phyloP scores from a whole-genome alignment of 306 rosid genomes.

The Begonia masoniana region DNA sequence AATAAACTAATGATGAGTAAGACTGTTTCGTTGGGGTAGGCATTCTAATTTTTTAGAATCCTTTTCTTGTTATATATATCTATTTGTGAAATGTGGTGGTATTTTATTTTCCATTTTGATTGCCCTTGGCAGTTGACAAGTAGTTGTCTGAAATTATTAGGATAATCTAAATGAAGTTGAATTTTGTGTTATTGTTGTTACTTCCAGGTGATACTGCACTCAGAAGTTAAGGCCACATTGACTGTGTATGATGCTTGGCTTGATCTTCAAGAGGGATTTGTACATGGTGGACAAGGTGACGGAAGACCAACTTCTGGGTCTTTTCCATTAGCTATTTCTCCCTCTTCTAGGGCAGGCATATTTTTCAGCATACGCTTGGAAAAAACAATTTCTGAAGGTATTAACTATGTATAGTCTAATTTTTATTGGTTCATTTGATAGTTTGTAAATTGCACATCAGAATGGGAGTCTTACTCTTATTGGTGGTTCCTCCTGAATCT shows the following conservation, averaged over 20 bases:
- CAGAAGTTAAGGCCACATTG: conserved; percentile 85
- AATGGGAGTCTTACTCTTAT: no score
- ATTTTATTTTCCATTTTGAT: neutral
- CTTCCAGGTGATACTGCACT: conserved; percentile 77
- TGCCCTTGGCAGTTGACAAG: neutral
- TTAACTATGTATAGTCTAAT: conserved; percentile 4
- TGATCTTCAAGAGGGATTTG: conserved; percentile 96
- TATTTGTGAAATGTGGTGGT: no score
- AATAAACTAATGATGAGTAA: neutral
- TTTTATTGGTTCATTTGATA: no score
- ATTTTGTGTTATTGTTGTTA: conserved; percentile 17
- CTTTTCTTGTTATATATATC: no score
- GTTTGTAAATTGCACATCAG: no score
- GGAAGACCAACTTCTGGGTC: conserved; percentile 63
- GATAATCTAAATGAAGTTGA: conserved; percentile 10
- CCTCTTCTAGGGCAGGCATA: conserved; percentile 78
- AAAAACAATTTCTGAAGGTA: conserved; percentile 60
- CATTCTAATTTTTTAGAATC: no score
- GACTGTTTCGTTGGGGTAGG: neutral
- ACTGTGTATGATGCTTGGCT: conserved; percentile 86
- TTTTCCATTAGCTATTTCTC: conserved; percentile 78
- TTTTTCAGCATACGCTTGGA: conserved; percentile 74
- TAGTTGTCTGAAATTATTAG: conserved; percentile 3
- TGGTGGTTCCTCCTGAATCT: no score
- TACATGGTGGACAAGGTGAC: conserved; percentile 51